phyloP scores from a whole-genome alignment of 257 asterid genomes.

The Solanum tacnaense region DNA sequence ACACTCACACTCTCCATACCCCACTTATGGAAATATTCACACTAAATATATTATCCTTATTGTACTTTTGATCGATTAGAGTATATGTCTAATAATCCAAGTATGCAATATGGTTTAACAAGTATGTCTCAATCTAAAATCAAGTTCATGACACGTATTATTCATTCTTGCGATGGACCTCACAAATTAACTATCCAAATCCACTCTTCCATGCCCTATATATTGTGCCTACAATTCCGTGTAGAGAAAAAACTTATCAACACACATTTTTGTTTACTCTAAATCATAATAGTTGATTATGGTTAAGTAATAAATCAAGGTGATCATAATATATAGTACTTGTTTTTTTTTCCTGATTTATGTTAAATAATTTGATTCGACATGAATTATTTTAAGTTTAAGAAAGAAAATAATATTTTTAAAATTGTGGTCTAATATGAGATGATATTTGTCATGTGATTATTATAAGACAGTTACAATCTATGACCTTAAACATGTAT shows the following conservation, averaged over 20 bases:
- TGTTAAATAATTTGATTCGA: neutral
- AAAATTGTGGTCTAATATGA: neutral
- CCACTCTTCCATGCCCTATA: neutral
- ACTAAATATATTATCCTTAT: neutral
- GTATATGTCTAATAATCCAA: too few relatives aligned
- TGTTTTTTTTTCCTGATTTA: neutral
- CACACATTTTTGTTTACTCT: neutral
- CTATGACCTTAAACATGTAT: too few relatives aligned
- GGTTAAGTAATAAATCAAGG: neutral
- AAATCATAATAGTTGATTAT: neutral
- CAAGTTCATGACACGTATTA: neutral
- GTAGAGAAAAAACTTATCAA: neutral
- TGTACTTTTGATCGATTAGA: neutral
- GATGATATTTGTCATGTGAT: neutral
- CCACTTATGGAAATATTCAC: neutral
- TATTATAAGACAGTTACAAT: neutral
- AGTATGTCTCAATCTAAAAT: neutral
- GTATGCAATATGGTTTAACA: neutral
- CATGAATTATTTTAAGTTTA: neutral
- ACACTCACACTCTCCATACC: neutral
- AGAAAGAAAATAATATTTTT: neutral
- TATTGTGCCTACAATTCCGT: neutral
- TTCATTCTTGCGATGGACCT: neutral
- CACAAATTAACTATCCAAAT: neutral
- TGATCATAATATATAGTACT: neutral